Base-by-base conservation (phyloP, 176 grass and related monocot genomes). In the Hsuehochloa calcarea region DNA sequence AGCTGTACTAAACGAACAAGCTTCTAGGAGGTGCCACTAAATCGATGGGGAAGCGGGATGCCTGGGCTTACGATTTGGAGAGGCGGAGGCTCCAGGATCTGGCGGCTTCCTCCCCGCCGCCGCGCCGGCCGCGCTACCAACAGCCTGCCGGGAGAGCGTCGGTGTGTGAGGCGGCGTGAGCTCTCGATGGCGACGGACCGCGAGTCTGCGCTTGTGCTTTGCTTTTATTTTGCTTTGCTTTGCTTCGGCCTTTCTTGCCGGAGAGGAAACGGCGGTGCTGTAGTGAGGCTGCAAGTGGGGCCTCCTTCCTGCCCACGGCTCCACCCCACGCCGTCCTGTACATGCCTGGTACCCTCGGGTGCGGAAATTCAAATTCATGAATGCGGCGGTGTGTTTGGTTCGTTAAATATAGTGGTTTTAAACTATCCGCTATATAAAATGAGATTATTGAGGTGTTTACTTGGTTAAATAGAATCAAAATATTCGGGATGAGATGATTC, bases 161-260 rank as follows among this genome's bases (percentile, higher is more conserved):
- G 19, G 9, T 23, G 68, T 56, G 5, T 5, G 19, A 54, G 22
- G 29, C 35, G 68, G 29, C 35, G 68, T 49, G 43, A 74, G 67
- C 27, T 7, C 43, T 40, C 14, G 82, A 50, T 56, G 31, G 70
- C 26, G 70, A 84, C 43, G 29, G 9, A 10, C 22, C 8, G 25
- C 6, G 63, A 6, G 4, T 10, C 6, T 3, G 22, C 25, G 12
- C 5, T 49, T 72, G 43, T 50, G 44, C 12, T 8, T 11, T 6
- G 10, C 8, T 59, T 43, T 31, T 11, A 23, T 4, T 25, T 23
- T 69, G n/a, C n/a, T n/a, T n/a, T n/a, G n/a, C n/a, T n/a, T n/a
- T 61, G 22, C 43, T 64, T 47, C 23, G 22, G 27, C 43, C 43
- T 74, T 75, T 52, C 82, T 64, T 84, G 70, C 31, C 13, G 82